Conservation (phyloP, 164 flowering plant species). For the Amborella trichopoda region DNA sequence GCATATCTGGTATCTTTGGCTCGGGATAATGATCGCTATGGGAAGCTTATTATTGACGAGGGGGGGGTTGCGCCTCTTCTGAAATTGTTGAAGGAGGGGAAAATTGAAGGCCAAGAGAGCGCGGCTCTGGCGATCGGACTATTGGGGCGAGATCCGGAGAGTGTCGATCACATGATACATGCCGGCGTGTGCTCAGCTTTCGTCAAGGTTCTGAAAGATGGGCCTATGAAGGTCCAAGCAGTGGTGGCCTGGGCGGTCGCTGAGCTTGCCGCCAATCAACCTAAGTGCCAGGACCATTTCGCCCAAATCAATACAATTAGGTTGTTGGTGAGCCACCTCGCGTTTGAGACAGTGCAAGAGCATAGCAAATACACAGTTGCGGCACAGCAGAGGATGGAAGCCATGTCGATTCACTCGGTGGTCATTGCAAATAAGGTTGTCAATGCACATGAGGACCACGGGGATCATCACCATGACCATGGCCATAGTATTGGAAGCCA, state of each 20-base stretch:
- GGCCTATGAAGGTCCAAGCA: conserved; percentile 58
- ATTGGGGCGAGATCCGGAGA: conserved; percentile 67
- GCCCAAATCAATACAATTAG: conserved; percentile 61
- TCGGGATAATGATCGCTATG: conserved; percentile 66
- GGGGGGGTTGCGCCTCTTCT: conserved; percentile 62
- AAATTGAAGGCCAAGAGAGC: conserved; percentile 61
- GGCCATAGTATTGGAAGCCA: no score
- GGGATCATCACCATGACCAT: no score
- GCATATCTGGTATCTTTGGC: conserved; percentile 68
- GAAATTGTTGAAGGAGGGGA: conserved; percentile 62
- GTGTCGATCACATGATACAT: conserved; percentile 63
- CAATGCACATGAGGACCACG: no score
- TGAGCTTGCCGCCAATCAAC: conserved; percentile 51
- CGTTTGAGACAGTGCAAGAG: conserved; percentile 81
- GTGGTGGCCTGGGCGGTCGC: conserved; percentile 83
- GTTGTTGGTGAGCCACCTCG: conserved; percentile 69
- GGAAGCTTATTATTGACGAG: conserved; percentile 71
- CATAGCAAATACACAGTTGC: conserved; percentile 85
- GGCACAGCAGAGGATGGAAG: no score
- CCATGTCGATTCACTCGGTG: conserved; percentile 35
- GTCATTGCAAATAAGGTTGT: no score
- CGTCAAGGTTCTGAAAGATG: conserved; percentile 73
- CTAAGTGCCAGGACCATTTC: conserved; percentile 71
- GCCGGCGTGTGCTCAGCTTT: conserved; percentile 70
- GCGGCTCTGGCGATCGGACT: conserved; percentile 71